These are phyloP conservation scores for Spathaspora sp. DNA, from an alignment of 1,139 yeast genomes.

Conservation along the genomic window DNA sequence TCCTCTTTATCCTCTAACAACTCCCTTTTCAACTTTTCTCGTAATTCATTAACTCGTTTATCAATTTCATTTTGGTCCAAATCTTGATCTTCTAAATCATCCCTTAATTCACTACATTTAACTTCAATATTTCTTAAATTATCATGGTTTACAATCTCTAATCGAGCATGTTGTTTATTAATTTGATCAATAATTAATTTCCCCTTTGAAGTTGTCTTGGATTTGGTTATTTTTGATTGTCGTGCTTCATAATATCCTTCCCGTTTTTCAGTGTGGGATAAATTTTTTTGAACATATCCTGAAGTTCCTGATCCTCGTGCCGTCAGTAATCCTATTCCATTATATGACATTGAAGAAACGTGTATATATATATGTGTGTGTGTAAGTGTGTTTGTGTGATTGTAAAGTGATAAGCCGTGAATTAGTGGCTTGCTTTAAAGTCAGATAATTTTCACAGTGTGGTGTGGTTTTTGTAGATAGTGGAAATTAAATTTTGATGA, in stretches of 20 bases:
- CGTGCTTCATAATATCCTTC: constrained; percentile 17
- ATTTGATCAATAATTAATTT: constrained; percentile 17
- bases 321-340: constrained; percentile 64
- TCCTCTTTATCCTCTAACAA: neutral
- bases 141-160: constrained; percentile 46
- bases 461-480: neutral
- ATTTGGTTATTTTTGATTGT: constrained; percentile 10
- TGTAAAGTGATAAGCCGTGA: no score
- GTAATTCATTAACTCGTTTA: constrained; percentile 21
- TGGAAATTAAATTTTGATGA: neutral
- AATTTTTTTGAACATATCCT: constrained; percentile 61
- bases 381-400: neutral
- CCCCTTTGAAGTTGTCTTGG: constrained; percentile 15
- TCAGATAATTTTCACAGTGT: neutral
- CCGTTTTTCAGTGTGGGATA: constrained; percentile 21
- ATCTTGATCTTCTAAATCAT: constrained; percentile 52
- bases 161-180: constrained; percentile 19
- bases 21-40: constrained; percentile 18
- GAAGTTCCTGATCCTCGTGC: constrained; percentile 75
- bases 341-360: constrained; percentile 71
- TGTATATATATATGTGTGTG: no score
- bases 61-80: constrained; percentile 28
- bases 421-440: neutral
- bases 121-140: constrained; percentile 50
- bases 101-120: constrained; percentile 55